These are phyloP conservation scores for Rubus parviflorus DNA, from an alignment of 306 rosid species.

Conservation along the genomic window DNA sequence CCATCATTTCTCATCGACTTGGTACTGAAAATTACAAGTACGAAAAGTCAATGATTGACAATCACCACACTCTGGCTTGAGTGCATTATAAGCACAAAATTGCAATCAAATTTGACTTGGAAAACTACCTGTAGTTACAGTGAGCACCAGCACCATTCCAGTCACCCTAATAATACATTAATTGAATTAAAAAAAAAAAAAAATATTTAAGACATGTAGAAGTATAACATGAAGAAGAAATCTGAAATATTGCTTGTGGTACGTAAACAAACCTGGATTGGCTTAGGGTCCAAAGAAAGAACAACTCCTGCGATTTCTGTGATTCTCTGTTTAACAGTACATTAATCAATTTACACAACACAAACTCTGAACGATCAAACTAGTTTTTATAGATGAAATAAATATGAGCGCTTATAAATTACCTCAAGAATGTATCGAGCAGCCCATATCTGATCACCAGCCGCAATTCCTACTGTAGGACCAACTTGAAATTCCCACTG, in stretches of 20 bases:
- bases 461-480: constrained; percentile 44
- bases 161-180: constrained; percentile 39
- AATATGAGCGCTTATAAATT: background rate
- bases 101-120: background rate
- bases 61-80: background rate
- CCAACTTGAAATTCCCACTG: constrained; percentile 72
- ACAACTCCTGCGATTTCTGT: constrained; percentile 53
- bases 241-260: background rate
- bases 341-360: background rate
- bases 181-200: too few relatives aligned
- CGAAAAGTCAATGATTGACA: background rate
- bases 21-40: constrained; percentile 33
- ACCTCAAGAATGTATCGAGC: constrained; percentile 66
- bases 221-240: background rate
- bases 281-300: constrained; percentile 59
- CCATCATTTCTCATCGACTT: constrained; percentile 50
- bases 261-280: constrained; percentile 38
- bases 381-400: too few relatives aligned
- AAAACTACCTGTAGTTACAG: constrained; percentile 49
- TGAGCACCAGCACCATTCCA: constrained; percentile 71
- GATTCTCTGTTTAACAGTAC: constrained; percentile 41
- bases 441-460: constrained; percentile 57
- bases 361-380: too few relatives aligned
- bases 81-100: background rate
- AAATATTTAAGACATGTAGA: background rate